Evolutionary conservation across 345 rosid genomes (phyloP).

Genomic region (Microthlaspi erraticum): DNA sequence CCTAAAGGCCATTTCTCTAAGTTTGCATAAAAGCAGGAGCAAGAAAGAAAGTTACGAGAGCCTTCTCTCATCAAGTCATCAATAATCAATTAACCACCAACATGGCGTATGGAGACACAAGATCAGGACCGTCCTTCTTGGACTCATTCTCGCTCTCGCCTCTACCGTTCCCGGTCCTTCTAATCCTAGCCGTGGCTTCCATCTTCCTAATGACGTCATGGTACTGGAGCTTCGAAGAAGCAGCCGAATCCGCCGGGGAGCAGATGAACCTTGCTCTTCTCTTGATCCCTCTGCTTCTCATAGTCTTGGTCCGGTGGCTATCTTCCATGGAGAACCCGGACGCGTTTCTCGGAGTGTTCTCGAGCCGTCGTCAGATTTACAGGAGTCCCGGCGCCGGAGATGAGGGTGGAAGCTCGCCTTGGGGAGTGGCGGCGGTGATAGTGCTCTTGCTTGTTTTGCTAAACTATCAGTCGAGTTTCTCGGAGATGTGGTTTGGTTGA

Average conservation of each 20-base stretch:
- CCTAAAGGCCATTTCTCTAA: constrained; percentile 33
- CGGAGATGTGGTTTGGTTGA: constrained; percentile 65
- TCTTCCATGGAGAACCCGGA: constrained; percentile 71
- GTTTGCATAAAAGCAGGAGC: constrained; percentile 15
- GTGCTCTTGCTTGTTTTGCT: constrained; percentile 71
- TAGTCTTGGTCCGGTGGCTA: constrained; percentile 64
- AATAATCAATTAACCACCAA: neutral
- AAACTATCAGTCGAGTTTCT: constrained; percentile 73
- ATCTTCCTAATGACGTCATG: constrained; percentile 69
- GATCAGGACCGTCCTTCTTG: constrained; percentile 59
- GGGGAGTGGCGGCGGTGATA: constrained; percentile 91
- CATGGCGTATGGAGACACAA: constrained; percentile 49
- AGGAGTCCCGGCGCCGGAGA: constrained; percentile 56
- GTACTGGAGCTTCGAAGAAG: constrained; percentile 66
- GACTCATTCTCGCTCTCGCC: constrained; percentile 76
- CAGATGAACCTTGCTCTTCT: constrained; percentile 68
- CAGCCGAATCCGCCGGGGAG: constrained; percentile 57
- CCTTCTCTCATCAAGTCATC: constrained; percentile 16
- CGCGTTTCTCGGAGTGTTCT: constrained; percentile 51
- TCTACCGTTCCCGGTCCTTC: constrained; percentile 86
- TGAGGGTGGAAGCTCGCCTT: constrained; percentile 84
- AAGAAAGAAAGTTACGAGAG: neutral
- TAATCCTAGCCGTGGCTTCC: constrained; percentile 62
- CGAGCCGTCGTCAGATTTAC: constrained; percentile 57
- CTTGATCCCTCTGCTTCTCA: constrained; percentile 56